phyloP scores from a whole-genome alignment of 1,139 yeast species.

The Suhomyces bribrorum region DNA sequence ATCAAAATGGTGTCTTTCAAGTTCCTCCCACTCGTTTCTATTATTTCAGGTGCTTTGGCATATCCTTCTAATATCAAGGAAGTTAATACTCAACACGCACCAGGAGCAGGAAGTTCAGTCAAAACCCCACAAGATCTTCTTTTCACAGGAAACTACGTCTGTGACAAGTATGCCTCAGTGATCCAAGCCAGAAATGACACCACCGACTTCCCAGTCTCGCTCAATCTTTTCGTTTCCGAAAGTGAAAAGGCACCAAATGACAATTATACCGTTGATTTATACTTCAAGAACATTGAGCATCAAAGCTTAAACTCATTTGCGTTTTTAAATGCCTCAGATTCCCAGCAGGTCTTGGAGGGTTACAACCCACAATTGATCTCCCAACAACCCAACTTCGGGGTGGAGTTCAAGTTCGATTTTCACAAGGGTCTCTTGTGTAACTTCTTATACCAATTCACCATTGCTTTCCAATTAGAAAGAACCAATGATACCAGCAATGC shows the following conservation, averaged over 20 bases:
- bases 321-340: constrained; percentile 19
- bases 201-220: constrained; percentile 19
- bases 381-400: constrained; percentile 20
- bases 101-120: constrained; percentile 5
- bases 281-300: constrained; percentile 20
- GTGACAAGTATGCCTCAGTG: constrained; percentile 22
- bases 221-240: constrained; percentile 21
- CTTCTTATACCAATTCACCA: constrained; percentile 23
- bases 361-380: constrained; percentile 22
- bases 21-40: constrained; percentile 6
- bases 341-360: constrained; percentile 14
- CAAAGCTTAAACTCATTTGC: constrained; percentile 16
- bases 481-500: constrained; percentile 12
- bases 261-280: constrained; percentile 22
- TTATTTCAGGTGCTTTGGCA: constrained; percentile 6
- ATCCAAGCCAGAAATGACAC: constrained; percentile 19
- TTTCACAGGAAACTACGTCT: constrained; percentile 20
- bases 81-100: constrained; percentile 10
- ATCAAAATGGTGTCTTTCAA: constrained; percentile 5
- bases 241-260: constrained; percentile 15
- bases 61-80: constrained; percentile 16
- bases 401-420: constrained; percentile 22
- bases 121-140: constrained; percentile 17
- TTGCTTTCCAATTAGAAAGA: constrained; percentile 21
- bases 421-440: constrained; percentile 22